Evolutionary conservation across 495 filamentous ascomycete species (phyloP).

Genomic region (Penicillium pulvis): DNA sequence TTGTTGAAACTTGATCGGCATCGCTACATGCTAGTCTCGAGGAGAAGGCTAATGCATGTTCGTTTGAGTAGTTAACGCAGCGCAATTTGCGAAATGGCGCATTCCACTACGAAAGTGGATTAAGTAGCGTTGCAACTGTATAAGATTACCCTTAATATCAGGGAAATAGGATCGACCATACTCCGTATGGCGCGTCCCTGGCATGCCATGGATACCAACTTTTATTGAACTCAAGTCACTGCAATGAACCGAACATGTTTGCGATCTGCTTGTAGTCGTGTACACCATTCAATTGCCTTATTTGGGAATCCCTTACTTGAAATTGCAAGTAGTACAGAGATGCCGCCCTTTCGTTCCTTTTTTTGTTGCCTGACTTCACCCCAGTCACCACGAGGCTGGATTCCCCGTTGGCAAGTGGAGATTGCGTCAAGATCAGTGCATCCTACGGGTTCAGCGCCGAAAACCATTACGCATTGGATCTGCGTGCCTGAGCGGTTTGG

Average conservation of each 20-base stretch:
- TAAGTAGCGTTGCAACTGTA: not conserved
- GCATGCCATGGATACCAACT: slow-evolving; percentile 17
- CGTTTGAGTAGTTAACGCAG: slow-evolving; percentile 1
- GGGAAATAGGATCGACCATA: slow-evolving; percentile 7
- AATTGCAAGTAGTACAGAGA: slow-evolving; percentile 20
- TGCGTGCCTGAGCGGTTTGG: slow-evolving; percentile 13
- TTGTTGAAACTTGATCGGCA: slow-evolving; percentile 21
- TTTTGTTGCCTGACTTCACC: not conserved
- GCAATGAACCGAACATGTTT: slow-evolving; percentile 14
- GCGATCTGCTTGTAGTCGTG: slow-evolving; percentile 22
- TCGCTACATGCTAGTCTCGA: slow-evolving; percentile 14
- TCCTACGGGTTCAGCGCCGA: not conserved
- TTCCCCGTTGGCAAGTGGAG: slow-evolving; percentile 6
- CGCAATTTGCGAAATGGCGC: slow-evolving; percentile 7
- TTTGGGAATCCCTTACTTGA: slow-evolving; percentile 29
- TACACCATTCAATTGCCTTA: slow-evolving; percentile 20
- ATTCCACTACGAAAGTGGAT: slow-evolving; percentile 8
- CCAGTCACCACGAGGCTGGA: slow-evolving; percentile 15
- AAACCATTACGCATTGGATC: slow-evolving; percentile 6
- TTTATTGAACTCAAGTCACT: slow-evolving; percentile 2
- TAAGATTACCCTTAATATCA: not conserved
- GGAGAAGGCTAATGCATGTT: slow-evolving; percentile 13
- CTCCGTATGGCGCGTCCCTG: slow-evolving; percentile 15
- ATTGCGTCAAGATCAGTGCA: not conserved
- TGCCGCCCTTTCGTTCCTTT: slow-evolving; percentile 8